Evolutionary conservation across 1,284 basidiomycete species (phyloP).

Genomic region (Mycosarcoma mackinlayi): DNA sequence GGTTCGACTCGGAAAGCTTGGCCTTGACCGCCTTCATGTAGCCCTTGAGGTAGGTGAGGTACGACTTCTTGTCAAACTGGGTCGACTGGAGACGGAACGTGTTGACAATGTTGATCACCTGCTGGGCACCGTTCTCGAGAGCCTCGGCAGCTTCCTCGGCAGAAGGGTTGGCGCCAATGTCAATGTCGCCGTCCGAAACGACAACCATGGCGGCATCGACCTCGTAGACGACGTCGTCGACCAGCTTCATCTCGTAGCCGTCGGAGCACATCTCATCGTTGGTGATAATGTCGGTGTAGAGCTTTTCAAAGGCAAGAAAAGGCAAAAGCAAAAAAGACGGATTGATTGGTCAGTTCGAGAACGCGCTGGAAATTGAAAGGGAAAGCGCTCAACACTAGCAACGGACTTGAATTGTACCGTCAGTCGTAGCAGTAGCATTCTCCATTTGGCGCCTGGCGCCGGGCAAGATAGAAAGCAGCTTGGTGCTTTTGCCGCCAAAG

Average conservation of each 20-base stretch:
- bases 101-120: slow-evolving; percentile 90
- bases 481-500: no score
- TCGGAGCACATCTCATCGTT: slow-evolving; percentile 82
- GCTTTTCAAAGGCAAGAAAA: slow-evolving; percentile 68
- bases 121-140: slow-evolving; percentile 79
- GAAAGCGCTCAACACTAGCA: slow-evolving; percentile 5
- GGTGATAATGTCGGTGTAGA: slow-evolving; percentile 78
- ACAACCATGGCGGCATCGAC: slow-evolving; percentile 83
- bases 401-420: not conserved
- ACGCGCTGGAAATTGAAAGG: not conserved
- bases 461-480: no score
- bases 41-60: slow-evolving; percentile 83
- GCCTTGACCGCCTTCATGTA: slow-evolving; percentile 86
- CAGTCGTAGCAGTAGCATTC: no score
- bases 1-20: slow-evolving; percentile 71
- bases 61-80: slow-evolving; percentile 91
- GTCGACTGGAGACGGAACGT: slow-evolving; percentile 90
- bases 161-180: slow-evolving; percentile 81
- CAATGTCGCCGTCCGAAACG: slow-evolving; percentile 84
- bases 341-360: slow-evolving; percentile 2
- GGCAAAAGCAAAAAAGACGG: not conserved
- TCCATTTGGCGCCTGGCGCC: no score
- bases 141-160: slow-evolving; percentile 87
- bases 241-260: slow-evolving; percentile 74
- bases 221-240: slow-evolving; percentile 89